Evolutionary conservation across 2,329 filamentous ascomycete genomes (phyloP).

Genomic region (Epichloe hybrida): DNA sequence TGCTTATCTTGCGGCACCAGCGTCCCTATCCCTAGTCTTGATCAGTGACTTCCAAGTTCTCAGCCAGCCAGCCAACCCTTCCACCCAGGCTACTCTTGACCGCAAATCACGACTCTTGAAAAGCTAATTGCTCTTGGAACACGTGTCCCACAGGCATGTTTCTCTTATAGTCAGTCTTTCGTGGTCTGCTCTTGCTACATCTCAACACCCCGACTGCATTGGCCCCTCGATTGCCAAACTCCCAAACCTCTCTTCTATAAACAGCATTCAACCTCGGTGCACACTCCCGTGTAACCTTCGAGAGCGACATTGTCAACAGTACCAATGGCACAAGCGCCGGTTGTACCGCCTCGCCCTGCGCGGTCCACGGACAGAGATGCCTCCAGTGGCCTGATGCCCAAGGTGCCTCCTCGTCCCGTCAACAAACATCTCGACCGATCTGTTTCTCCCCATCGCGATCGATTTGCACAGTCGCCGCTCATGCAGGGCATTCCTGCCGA

Average conservation of each 20-base stretch:
- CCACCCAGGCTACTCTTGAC: not conserved
- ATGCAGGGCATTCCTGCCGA: constrained; percentile 51
- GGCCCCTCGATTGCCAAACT: not conserved
- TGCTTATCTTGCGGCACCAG: constrained; percentile 5
- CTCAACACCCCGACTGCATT: not conserved
- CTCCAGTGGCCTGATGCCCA: constrained; percentile 36
- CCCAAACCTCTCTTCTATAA: not conserved
- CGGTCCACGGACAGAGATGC: constrained; percentile 34
- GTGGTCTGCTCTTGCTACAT: not conserved
- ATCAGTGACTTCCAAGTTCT: not conserved
- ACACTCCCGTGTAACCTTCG: not conserved
- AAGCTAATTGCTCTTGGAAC: not conserved
- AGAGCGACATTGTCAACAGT: constrained; percentile 32
- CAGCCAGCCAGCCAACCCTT: not conserved
- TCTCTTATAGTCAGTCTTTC: not conserved
- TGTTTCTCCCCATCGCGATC: constrained; percentile 60
- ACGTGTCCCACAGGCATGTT: not conserved
- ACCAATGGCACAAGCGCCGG: constrained; percentile 35
- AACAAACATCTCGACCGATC: constrained; percentile 63
- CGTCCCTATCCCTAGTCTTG: not conserved
- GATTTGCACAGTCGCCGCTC: constrained; percentile 74
- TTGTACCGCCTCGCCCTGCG: constrained; percentile 42
- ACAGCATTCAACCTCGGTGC: not conserved
- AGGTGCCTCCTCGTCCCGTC: constrained; percentile 64
- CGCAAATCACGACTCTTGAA: not conserved